These are phyloP conservation scores for Penicillium sp. DNA, from an alignment of 2,329 filamentous ascomycete genomes.

Conservation along the genomic window DNA sequence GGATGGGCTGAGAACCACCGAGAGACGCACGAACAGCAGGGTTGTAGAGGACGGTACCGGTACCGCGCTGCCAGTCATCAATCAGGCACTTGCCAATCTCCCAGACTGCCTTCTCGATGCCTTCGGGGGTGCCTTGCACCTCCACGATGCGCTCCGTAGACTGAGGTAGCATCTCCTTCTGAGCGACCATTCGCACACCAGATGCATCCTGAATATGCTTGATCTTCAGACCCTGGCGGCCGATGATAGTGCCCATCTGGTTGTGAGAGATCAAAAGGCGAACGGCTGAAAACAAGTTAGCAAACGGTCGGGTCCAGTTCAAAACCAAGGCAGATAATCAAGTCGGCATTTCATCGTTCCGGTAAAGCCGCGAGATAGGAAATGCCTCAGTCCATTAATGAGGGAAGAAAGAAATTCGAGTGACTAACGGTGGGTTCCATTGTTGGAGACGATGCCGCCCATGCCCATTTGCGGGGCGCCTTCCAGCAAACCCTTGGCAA, in stretches of 20 bases:
- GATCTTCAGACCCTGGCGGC: conserved; percentile 93
- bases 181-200: conserved; percentile 96
- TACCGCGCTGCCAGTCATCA: conserved; percentile 96
- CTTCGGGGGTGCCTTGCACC: conserved; percentile 89
- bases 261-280: conserved; percentile 99
- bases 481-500: conserved; percentile 86
- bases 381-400: neutral
- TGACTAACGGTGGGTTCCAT: conserved; percentile 88
- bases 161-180: conserved; percentile 99
- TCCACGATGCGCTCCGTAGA: conserved; percentile 98
- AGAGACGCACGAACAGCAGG: conserved; percentile 84
- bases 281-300: conserved; percentile 62
- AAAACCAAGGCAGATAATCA: neutral
- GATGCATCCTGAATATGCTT: conserved; percentile 98
- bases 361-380: neutral
- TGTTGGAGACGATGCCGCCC: conserved; percentile 83
- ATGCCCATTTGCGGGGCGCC: conserved; percentile 94
- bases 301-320: neutral
- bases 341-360: neutral
- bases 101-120: conserved; percentile 95
- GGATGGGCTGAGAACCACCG: conserved; percentile 52
- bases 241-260: conserved; percentile 99
- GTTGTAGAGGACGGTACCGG: conserved; percentile 96
- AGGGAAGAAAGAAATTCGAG: conserved; percentile 2
- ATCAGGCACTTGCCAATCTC: conserved; percentile 98